Base-by-base conservation (phyloP, 345 rosid genomes). In the Arabis alpina region DNA sequence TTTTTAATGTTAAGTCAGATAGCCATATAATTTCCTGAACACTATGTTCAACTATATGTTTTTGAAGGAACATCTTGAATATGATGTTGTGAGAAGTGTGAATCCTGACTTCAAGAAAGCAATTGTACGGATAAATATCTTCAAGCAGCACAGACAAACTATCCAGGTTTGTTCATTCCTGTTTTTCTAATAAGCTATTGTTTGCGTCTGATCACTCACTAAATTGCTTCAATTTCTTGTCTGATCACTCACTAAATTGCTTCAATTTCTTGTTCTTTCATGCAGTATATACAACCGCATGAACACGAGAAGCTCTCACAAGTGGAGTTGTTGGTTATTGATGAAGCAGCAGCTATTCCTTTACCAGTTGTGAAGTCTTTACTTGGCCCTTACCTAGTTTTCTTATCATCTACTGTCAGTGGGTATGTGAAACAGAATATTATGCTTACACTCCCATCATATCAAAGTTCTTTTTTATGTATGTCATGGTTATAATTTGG, bases 291-390 rank as follows among this genome's bases (percentile, higher is more conserved):
- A 76, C 87, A 84, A 70, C 99, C 99, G n/a, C 92, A 90, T 83
- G 98, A 94, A 76, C 84, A 84, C 61, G 91, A 86, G 84, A 94
- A 92, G 77, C 98, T 94, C 70, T 87, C 99, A 51, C 99, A 94
- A 79, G 99, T 88, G 65, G 99, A 94, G 81, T 81, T 94, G 70
- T 80, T 94, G 76, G 87, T 94, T 72, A 80, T 94, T 79, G 99
- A 94, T 83, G 98, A 94, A 88, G 99, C 99, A 63, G 99, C 99
- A 74, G 98, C 99, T 60, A 92, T 92, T 81, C 99, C 99, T 19
- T 82, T 92, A 72, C 96, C 98, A 36, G 80, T 94, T 81, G 96
- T 94, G 73, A 94, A 88, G 81, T 84, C 96, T 56, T 69, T 94
- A 75, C 85, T 89, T 48, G 99, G 99, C 61, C 96, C 97, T 61